Percentiles rank a stretch among this genome's conserved stretches.
phyloP scores from a whole-genome alignment of 345 rosid species.

The Rhodomyrtus tomentosa region DNA sequence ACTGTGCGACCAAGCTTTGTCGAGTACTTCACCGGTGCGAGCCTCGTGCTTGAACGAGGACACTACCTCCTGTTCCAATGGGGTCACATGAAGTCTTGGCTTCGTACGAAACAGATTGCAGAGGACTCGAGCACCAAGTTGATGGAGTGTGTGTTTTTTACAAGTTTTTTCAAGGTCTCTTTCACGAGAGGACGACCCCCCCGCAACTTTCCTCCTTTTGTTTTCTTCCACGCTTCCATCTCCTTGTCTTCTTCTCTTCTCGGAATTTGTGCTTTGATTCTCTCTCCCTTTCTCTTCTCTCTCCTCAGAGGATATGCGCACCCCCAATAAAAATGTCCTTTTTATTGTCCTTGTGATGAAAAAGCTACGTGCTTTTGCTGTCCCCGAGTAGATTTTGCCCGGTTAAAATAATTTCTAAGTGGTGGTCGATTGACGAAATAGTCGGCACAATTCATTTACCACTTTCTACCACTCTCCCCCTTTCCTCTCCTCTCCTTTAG shows the following conservation, averaged over 20 bases:
- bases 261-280: constrained; percentile 50
- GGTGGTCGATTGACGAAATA: neutral
- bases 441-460: neutral
- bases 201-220: constrained; percentile 27
- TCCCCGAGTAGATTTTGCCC: neutral
- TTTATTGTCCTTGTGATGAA: neutral
- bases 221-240: constrained; percentile 31
- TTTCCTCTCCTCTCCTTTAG: neutral
- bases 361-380: neutral
- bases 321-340: neutral
- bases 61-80: neutral
- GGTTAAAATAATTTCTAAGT: neutral
- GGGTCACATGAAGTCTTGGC: neutral
- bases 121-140: neutral
- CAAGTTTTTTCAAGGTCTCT: constrained; percentile 20
- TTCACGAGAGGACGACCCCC: constrained; percentile 52
- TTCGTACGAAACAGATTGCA: neutral
- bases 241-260: constrained; percentile 51
- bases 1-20: neutral
- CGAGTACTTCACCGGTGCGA: neutral
- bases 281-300: constrained; percentile 6
- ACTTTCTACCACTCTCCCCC: neutral
- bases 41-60: neutral
- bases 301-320: neutral
- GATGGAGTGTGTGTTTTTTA: neutral